Evolutionary conservation across 768 basidiomycete species (phyloP).

Genomic region (Phaeolepiota aurea): DNA sequence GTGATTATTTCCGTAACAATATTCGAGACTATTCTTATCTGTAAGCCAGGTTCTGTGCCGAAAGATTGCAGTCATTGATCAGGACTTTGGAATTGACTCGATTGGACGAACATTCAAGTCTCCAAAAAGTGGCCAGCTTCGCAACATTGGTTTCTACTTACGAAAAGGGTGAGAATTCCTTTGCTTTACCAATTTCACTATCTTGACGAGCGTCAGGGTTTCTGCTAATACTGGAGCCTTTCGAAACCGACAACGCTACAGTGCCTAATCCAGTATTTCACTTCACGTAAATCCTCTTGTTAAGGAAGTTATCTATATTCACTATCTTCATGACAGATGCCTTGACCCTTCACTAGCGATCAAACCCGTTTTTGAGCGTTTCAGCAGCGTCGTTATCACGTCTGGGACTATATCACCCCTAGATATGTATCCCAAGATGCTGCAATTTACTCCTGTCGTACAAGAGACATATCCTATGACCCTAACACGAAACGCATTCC

Average conservation of each 20-base stretch:
- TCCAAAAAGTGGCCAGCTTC: slow-evolving; percentile 94
- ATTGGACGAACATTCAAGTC: slow-evolving; percentile 82
- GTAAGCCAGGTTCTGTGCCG: slow-evolving; percentile 79
- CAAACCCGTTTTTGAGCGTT: slow-evolving; percentile 95
- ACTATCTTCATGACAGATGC: slow-evolving; percentile 67
- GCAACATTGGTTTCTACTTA: slow-evolving; percentile 97
- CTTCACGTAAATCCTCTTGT: slow-evolving; percentile 59
- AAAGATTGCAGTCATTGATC: slow-evolving; percentile 89
- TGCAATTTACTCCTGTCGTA: slow-evolving; percentile 94
- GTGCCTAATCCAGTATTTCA: slow-evolving; percentile 99
- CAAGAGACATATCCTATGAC: slow-evolving; percentile 99
- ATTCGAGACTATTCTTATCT: background rate
- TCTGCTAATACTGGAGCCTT: slow-evolving; percentile 93
- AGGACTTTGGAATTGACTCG: slow-evolving; percentile 84
- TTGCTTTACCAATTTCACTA: background rate
- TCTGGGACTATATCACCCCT: slow-evolving; percentile 97
- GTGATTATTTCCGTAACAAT: slow-evolving; percentile 31
- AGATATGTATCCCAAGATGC: slow-evolving; percentile 99
- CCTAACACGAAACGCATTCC: slow-evolving; percentile 88
- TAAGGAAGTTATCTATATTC: slow-evolving; percentile 7
- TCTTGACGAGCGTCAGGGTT: slow-evolving; percentile 58
- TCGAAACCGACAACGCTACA: slow-evolving; percentile 96
- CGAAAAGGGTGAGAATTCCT: slow-evolving; percentile 65
- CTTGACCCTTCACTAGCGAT: slow-evolving; percentile 97
- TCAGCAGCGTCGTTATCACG: slow-evolving; percentile 96